A percentile compares a stretch with the other conserved stretches of the same genome.
phyloP scores from a whole-genome alignment of 192 early-diverging fungal species.

The Radiomyces spectabilis region DNA sequence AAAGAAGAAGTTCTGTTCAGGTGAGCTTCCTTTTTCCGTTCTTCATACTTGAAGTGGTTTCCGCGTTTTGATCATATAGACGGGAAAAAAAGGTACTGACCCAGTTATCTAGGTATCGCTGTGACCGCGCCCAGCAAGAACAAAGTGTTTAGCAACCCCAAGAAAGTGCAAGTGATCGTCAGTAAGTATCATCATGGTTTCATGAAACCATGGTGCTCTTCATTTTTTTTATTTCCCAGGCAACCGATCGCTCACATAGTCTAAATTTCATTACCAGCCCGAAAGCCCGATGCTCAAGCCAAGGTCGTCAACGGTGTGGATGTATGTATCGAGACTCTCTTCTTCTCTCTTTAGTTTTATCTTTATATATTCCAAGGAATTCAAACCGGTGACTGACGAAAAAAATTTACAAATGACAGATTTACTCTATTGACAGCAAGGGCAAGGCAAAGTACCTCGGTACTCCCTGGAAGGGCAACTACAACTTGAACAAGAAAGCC shows the following conservation, averaged over 20 bases:
- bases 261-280: slow-evolving; percentile 2
- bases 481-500: slow-evolving; percentile 17
- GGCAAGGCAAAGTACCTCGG: slow-evolving; percentile 16
- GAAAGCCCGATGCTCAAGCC: slow-evolving; percentile 18
- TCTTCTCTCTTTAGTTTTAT: no score
- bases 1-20: slow-evolving; percentile 26
- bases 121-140: slow-evolving; percentile 11
- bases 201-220: neutral
- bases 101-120: slow-evolving; percentile 7
- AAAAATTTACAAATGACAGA: no score
- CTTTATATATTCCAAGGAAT: no score
- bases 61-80: neutral
- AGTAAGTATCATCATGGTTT: slow-evolving; percentile 17
- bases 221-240: neutral
- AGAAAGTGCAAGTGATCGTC: slow-evolving; percentile 18
- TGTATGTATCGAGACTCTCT: slow-evolving; percentile 1
- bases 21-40: neutral
- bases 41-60: neutral
- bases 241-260: neutral
- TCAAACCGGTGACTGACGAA: no score
- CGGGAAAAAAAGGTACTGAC: neutral
- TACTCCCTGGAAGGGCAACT: slow-evolving; percentile 26
- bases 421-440: slow-evolving; percentile 16
- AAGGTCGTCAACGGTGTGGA: slow-evolving; percentile 25
- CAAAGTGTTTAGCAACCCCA: slow-evolving; percentile 9